Percentiles rank a stretch among this genome's conserved stretches.
phyloP scores from a whole-genome alignment of 2,329 filamentous ascomycete genomes.

The Bipolaris bicolor region DNA sequence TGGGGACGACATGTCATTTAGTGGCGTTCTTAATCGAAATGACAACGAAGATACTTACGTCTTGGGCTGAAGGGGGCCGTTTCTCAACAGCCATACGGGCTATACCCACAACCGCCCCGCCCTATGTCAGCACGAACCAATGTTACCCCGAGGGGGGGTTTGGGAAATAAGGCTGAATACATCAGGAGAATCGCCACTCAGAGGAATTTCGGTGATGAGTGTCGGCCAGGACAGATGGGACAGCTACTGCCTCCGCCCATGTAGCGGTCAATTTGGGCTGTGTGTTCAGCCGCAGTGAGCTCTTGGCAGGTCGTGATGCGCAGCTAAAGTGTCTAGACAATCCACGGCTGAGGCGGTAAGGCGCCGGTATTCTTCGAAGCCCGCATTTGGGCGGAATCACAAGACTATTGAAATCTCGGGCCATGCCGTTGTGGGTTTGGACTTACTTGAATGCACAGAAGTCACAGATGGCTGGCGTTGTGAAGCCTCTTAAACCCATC shows the following conservation, averaged over 20 bases:
- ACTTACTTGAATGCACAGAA: neutral
- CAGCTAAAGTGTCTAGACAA: neutral
- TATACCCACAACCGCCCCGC: neutral
- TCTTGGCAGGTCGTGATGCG: constrained; percentile 1
- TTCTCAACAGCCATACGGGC: constrained; percentile 6
- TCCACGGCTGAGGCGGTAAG: constrained; percentile 1
- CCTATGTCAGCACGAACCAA: constrained; percentile 7
- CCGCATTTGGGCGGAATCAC: neutral
- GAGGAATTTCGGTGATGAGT: neutral
- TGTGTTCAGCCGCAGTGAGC: constrained; percentile 8
- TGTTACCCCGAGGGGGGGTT: constrained; percentile 2
- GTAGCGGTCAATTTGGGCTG: constrained; percentile 4
- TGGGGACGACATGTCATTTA: constrained; percentile 1
- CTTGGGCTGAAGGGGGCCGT: constrained; percentile 9
- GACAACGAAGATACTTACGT: constrained; percentile 1
- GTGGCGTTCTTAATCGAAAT: constrained; percentile 18
- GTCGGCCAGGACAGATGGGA: neutral
- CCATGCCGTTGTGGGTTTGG: neutral
- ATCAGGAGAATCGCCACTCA: neutral
- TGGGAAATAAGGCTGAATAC: neutral
- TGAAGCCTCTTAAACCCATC: neutral
- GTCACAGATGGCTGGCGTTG: no score
- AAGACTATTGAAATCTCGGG: neutral
- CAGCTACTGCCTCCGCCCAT: neutral
- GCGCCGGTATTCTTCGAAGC: neutral